These are phyloP conservation scores for Solanum aculeatissimum DNA, from an alignment of 305 asterid species.

Conservation along the genomic window DNA sequence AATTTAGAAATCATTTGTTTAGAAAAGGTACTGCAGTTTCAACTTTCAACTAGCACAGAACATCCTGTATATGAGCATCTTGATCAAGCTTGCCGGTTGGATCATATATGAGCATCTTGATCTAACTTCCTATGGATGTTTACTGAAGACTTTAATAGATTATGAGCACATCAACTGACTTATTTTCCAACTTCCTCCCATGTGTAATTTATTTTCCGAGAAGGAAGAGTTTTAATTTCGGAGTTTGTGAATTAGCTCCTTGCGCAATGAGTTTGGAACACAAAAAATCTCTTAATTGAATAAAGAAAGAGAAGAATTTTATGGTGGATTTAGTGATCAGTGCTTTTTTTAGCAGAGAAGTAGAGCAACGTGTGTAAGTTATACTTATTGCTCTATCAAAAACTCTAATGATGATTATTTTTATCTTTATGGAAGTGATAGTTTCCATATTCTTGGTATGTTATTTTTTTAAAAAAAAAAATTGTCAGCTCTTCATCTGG, in stretches of 20 bases:
- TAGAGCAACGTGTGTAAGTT: background rate
- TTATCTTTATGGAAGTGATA: background rate
- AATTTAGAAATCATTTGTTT: conserved; percentile 13
- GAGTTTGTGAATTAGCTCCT: background rate
- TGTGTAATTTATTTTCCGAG: background rate
- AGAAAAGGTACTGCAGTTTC: conserved; percentile 4
- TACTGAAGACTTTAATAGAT: background rate
- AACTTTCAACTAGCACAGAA: background rate
- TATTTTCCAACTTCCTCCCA: background rate
- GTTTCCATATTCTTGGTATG: background rate
- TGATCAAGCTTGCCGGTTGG: background rate
- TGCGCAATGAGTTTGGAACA: background rate
- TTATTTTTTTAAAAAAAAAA: background rate
- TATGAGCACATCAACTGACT: conserved; percentile 5
- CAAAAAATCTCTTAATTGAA: background rate
- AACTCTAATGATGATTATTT: background rate
- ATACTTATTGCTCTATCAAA: background rate
- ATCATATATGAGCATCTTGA: background rate
- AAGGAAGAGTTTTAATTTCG: background rate
- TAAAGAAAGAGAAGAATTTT: background rate
- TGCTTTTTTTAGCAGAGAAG: background rate
- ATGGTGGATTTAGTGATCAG: background rate
- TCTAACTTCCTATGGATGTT: conserved; percentile 11
- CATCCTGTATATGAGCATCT: background rate
- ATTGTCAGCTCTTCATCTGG: background rate